Percentiles rank a stretch among this genome's conserved stretches.
Evolutionary conservation across 2,329 filamentous ascomycete species (phyloP).

Genomic region (Aspergillus brunneoviolaceus): DNA sequence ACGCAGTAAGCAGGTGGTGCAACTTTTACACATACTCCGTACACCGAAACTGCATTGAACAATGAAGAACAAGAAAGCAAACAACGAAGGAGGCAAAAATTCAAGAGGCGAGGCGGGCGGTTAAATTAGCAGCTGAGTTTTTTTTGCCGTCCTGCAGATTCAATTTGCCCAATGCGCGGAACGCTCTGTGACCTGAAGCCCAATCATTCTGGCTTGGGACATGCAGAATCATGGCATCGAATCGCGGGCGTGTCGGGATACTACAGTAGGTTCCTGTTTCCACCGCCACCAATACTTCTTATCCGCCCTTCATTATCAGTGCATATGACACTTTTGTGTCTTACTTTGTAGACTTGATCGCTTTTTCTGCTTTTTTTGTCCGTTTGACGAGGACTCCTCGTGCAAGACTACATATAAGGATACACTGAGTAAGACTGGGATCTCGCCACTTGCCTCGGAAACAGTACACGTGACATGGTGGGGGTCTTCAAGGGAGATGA

Average conservation of each 20-base stretch:
- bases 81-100: slow-evolving; percentile 3
- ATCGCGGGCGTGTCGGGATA: too few species aligned
- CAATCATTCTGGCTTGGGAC: background rate
- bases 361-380: background rate
- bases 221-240: background rate
- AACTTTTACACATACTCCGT: too few species aligned
- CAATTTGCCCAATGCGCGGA: background rate
- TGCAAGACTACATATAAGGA: background rate
- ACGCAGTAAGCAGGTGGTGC: too few species aligned
- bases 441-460: background rate
- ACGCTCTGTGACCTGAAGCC: background rate
- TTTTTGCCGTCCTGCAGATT: slow-evolving; percentile 17
- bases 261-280: background rate
- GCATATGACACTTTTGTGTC: background rate
- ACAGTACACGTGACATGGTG: background rate
- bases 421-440: background rate
- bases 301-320: background rate
- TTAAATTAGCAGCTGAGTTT: slow-evolving; percentile 8
- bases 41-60: too few species aligned
- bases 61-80: background rate
- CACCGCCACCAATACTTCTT: background rate
- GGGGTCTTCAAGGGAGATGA: background rate
- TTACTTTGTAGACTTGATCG: background rate
- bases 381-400: background rate
- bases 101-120: slow-evolving; percentile 4